These are phyloP conservation scores for Astrocystis sublimbata DNA, from an alignment of 495 filamentous ascomycete species.

Conservation along the genomic window DNA sequence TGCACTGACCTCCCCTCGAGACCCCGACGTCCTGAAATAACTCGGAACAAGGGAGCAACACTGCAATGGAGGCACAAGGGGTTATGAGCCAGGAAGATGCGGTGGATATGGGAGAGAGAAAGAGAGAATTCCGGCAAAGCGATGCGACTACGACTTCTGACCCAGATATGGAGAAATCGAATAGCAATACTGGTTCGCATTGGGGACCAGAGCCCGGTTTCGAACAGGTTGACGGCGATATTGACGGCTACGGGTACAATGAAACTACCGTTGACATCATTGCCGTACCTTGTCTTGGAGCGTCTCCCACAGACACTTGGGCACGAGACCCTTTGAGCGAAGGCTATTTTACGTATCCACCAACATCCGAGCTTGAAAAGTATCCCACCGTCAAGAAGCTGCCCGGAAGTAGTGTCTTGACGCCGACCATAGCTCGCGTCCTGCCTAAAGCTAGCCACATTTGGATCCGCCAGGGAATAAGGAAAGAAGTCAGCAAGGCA, in stretches of 20 bases:
- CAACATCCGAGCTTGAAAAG: slow-evolving; percentile 23
- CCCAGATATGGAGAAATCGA: slow-evolving; percentile 21
- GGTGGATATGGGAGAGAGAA: background rate
- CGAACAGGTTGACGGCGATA: slow-evolving; percentile 43
- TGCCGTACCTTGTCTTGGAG: slow-evolving; percentile 48
- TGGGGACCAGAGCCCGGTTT: slow-evolving; percentile 40
- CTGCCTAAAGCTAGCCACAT: slow-evolving; percentile 32
- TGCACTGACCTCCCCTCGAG: background rate
- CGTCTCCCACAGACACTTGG: slow-evolving; percentile 48
- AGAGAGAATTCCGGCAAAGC: slow-evolving; percentile 2
- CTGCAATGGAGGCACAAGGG: slow-evolving; percentile 11
- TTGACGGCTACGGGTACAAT: slow-evolving; percentile 44
- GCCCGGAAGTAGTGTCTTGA: slow-evolving; percentile 28
- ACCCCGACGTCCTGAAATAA: background rate
- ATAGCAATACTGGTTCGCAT: slow-evolving; percentile 23
- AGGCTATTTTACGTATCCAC: slow-evolving; percentile 33
- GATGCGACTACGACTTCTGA: slow-evolving; percentile 14
- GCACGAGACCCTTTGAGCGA: slow-evolving; percentile 38
- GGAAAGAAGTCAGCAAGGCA: slow-evolving; percentile 40
- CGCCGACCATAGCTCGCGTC: slow-evolving; percentile 34
- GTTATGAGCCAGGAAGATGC: background rate
- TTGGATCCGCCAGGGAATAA: slow-evolving; percentile 47
- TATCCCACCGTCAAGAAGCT: slow-evolving; percentile 32
- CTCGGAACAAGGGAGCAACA: background rate
- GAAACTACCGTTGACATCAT: slow-evolving; percentile 50